phyloP scores from a whole-genome alignment of 768 basidiomycete species.

The Peribolospora baueri region DNA sequence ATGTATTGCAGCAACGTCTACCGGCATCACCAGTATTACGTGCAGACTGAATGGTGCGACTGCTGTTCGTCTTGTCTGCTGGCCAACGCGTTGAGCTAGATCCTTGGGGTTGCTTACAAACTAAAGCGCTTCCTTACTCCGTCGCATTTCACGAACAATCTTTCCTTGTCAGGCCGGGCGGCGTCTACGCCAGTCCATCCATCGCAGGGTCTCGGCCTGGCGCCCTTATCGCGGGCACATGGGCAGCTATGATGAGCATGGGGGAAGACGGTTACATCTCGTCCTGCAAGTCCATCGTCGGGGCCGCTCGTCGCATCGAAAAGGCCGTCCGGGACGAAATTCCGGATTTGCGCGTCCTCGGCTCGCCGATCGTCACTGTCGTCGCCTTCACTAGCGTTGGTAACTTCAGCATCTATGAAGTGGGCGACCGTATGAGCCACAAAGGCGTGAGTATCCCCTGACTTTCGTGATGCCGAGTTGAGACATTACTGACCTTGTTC shows the following conservation, averaged over 20 bases:
- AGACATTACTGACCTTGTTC: neutral
- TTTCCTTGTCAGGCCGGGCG: conserved; percentile 28
- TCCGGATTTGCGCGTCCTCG: conserved; percentile 66
- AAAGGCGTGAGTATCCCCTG: conserved; percentile 25
- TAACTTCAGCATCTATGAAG: conserved; percentile 51
- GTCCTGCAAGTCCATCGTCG: conserved; percentile 63
- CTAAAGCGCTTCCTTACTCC: no score
- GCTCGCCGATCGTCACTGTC: conserved; percentile 68
- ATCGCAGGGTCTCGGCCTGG: conserved; percentile 86
- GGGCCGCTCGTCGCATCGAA: conserved; percentile 43
- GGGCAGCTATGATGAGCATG: conserved; percentile 89
- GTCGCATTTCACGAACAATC: conserved; percentile 2
- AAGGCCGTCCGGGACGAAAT: conserved; percentile 40
- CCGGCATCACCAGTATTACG: conserved; percentile 41
- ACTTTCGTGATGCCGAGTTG: no score
- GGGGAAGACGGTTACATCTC: conserved; percentile 66
- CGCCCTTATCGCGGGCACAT: conserved; percentile 74
- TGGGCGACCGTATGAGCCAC: conserved; percentile 68
- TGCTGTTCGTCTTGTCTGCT: conserved; percentile 24
- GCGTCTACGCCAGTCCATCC: conserved; percentile 72
- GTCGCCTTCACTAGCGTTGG: conserved; percentile 54
- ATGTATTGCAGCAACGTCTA: conserved; percentile 47
- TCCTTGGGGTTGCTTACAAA: conserved; percentile 8
- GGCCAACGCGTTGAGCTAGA: no score
- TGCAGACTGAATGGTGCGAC: conserved; percentile 42